Conservation (phyloP, 2,329 filamentous ascomycete genomes). For the Alternaria alternata region DNA sequence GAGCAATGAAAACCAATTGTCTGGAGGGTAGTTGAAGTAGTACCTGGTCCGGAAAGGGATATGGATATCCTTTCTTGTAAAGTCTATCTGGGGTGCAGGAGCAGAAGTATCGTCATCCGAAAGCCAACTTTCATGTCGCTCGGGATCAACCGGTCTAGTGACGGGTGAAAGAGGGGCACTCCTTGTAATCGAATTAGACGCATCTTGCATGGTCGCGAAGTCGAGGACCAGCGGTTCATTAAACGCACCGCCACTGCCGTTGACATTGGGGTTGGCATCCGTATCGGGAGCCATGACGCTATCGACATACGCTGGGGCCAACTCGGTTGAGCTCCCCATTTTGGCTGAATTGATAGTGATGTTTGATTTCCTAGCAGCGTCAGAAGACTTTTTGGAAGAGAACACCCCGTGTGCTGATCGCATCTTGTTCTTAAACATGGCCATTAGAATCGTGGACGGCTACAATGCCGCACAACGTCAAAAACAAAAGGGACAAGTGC, state of each 20-base stretch:
- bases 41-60: slow-evolving; percentile 50
- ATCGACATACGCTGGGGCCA: slow-evolving; percentile 34
- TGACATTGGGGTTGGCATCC: slow-evolving; percentile 21
- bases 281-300: slow-evolving; percentile 38
- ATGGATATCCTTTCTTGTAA: slow-evolving; percentile 48
- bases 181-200: slow-evolving; percentile 28
- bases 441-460: slow-evolving; percentile 13
- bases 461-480: background rate
- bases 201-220: slow-evolving; percentile 37
- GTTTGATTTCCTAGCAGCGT: slow-evolving; percentile 30
- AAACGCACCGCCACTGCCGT: slow-evolving; percentile 27
- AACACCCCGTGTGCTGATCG: slow-evolving; percentile 42
- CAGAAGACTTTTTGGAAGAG: slow-evolving; percentile 33
- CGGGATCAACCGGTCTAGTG: slow-evolving; percentile 16
- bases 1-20: slow-evolving; percentile 13
- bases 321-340: slow-evolving; percentile 36
- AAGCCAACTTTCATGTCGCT: slow-evolving; percentile 28
- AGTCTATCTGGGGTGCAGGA: slow-evolving; percentile 43
- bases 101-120: slow-evolving; percentile 42
- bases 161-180: slow-evolving; percentile 28
- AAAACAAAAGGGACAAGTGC: slow-evolving; percentile 2
- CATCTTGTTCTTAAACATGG: slow-evolving; percentile 44
- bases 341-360: slow-evolving; percentile 32
- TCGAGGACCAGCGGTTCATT: slow-evolving; percentile 45
- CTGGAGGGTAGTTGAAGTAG: background rate